These are phyloP conservation scores for Calonectria leucothoes DNA, from an alignment of 2,329 filamentous ascomycete species.

Conservation along the genomic window DNA sequence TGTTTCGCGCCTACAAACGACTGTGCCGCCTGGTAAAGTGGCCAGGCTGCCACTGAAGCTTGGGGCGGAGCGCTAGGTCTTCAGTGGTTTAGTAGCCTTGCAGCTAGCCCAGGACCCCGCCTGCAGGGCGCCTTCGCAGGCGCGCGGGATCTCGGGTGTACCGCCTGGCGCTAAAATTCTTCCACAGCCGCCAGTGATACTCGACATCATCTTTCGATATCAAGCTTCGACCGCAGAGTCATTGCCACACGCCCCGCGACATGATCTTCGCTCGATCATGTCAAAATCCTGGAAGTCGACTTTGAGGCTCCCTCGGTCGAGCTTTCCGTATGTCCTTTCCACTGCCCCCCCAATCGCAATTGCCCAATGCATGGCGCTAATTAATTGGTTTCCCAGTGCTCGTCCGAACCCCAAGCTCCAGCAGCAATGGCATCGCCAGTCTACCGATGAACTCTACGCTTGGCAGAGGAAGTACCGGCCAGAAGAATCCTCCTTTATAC, in stretches of 20 bases:
- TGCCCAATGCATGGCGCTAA: conserved; percentile 28
- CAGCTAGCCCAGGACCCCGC: conserved; percentile 30
- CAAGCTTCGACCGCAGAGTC: conserved; percentile 10
- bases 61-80: conserved; percentile 28
- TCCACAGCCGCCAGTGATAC: conserved; percentile 29
- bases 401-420: conserved; percentile 63
- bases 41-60: conserved; percentile 32
- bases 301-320: conserved; percentile 79
- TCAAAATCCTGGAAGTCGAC: conserved; percentile 79
- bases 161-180: conserved; percentile 36
- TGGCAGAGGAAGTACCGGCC: conserved; percentile 79
- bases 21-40: conserved; percentile 35
- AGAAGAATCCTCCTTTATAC: conserved; percentile 73
- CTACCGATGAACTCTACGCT: conserved; percentile 87
- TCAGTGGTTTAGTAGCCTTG: conserved; percentile 38
- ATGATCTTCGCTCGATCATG: conserved; percentile 49
- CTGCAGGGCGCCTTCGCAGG: not conserved
- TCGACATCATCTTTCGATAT: conserved; percentile 4
- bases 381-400: conserved; percentile 52
- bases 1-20: not conserved
- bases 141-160: conserved; percentile 4
- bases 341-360: conserved; percentile 34
- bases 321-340: conserved; percentile 69
- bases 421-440: conserved; percentile 75
- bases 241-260: conserved; percentile 27